Percentiles rank a stretch among this genome's conserved stretches.
phyloP scores from a whole-genome alignment of 495 filamentous ascomycete species.

The Margaritispora aquatica region DNA sequence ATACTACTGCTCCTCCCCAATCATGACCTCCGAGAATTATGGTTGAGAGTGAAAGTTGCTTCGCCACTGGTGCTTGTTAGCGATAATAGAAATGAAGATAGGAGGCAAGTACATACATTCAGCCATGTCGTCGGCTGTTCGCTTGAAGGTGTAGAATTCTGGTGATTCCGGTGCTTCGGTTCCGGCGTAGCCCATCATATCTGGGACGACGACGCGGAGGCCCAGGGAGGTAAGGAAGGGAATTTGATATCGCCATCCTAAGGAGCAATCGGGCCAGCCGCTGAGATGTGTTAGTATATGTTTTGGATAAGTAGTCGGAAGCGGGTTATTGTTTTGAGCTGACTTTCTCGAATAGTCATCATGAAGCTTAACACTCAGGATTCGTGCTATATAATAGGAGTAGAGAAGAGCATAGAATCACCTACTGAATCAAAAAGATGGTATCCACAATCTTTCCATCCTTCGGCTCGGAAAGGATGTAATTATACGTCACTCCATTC shows the following conservation, averaged over 20 bases:
- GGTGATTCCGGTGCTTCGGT: constrained; percentile 53
- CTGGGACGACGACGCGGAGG: constrained; percentile 67
- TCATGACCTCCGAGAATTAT: constrained; percentile 82
- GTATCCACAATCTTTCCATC: constrained; percentile 48
- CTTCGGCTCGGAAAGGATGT: constrained; percentile 53
- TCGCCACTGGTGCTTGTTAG: constrained; percentile 54
- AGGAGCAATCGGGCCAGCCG: constrained; percentile 61
- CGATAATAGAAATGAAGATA: too few relatives aligned
- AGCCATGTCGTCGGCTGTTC: constrained; percentile 51
- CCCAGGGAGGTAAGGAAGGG: constrained; percentile 61
- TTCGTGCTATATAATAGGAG: background rate
- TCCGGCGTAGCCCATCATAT: constrained; percentile 75
- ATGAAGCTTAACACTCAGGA: background rate
- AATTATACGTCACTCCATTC: constrained; percentile 62
- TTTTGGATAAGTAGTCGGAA: background rate
- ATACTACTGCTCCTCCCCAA: constrained; percentile 60
- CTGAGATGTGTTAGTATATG: background rate
- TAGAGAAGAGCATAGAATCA: background rate
- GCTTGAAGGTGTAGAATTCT: constrained; percentile 60
- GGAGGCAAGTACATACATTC: too few relatives aligned
- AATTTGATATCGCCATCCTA: constrained; percentile 80
- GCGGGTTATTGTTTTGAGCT: background rate
- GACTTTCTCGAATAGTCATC: background rate
- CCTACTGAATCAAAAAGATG: constrained; percentile 48
- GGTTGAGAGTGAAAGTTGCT: constrained; percentile 45